Conservation (phyloP, 2,329 filamentous ascomycete species). For the Tricladium varicosporioides region DNA sequence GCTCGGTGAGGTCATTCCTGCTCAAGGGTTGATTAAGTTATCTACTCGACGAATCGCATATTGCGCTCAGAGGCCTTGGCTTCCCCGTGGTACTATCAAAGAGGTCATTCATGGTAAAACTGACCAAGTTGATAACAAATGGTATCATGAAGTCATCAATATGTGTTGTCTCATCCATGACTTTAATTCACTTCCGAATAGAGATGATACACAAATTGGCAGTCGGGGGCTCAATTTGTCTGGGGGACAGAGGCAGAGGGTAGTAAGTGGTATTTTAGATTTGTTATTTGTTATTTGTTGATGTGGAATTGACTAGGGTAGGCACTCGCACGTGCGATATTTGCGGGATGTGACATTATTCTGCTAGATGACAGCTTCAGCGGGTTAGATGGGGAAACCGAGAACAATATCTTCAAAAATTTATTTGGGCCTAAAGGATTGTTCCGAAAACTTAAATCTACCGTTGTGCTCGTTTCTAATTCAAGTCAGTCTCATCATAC, state of each 20-base stretch:
- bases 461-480: conserved; percentile 45
- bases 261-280: conserved; percentile 31
- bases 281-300: not conserved
- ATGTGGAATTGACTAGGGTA: conserved; percentile 5
- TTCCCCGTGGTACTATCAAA: conserved; percentile 36
- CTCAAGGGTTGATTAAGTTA: conserved; percentile 28
- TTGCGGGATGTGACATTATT: conserved; percentile 38
- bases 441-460: conserved; percentile 37
- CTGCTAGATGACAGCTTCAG: conserved; percentile 48
- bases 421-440: conserved; percentile 43
- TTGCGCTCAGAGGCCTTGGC: conserved; percentile 39
- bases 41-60: conserved; percentile 35
- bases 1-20: conserved; percentile 31
- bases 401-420: conserved; percentile 40
- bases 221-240: conserved; percentile 43
- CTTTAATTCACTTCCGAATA: conserved; percentile 31
- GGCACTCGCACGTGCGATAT: conserved; percentile 47
- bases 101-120: conserved; percentile 31
- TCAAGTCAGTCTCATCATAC: conserved; percentile 33
- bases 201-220: conserved; percentile 40
- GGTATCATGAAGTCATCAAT: conserved; percentile 35
- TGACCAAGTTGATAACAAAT: conserved; percentile 20
- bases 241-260: conserved; percentile 44
- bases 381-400: conserved; percentile 44
- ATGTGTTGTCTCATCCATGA: conserved; percentile 27